phyloP scores from a whole-genome alignment of 371 early-diverging fungal genomes.

The Apophysomyces variabilis region DNA sequence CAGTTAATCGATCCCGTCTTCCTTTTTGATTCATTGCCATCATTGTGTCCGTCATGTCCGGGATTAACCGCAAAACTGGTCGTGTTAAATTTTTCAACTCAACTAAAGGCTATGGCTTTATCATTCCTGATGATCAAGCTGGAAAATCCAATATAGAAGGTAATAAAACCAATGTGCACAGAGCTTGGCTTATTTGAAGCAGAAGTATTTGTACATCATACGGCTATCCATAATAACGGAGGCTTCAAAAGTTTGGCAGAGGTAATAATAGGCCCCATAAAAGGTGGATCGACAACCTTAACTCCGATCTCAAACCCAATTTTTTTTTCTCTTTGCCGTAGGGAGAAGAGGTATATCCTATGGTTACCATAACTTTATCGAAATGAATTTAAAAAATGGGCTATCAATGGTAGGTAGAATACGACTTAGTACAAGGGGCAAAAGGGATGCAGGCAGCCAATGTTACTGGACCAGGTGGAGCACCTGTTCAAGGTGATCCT shows the following conservation, averaged over 20 bases:
- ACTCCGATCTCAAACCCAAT: conserved; percentile 11
- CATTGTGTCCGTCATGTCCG: conserved; percentile 30
- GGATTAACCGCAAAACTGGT: conserved; percentile 59
- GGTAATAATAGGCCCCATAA: conserved; percentile 41
- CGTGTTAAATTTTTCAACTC: conserved; percentile 89
- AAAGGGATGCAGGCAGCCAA: conserved; percentile 87
- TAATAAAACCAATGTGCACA: conserved; percentile 24
- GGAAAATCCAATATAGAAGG: conserved; percentile 61
- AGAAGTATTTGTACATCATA: conserved; percentile 89
- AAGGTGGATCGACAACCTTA: conserved; percentile 11
- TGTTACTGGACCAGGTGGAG: conserved; percentile 80
- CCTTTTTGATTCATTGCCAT: conserved; percentile 19
- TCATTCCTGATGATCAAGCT: conserved; percentile 71
- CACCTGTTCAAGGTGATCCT: conserved; percentile 77
- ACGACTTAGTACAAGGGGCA: conserved; percentile 76
- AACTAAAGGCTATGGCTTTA: conserved; percentile 89
- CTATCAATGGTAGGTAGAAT: conserved; percentile 67
- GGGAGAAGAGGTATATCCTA: conserved; percentile 52
- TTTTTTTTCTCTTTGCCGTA: conserved; percentile 17
- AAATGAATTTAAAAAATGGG: conserved; percentile 13
- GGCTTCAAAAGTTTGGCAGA: conserved; percentile 88
- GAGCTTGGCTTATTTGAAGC: not conserved
- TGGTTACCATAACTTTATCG: not conserved
- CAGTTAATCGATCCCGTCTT: conserved; percentile 1
- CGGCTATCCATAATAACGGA: conserved; percentile 82